Conservation (phyloP, 768 basidiomycete species). For the Trametes elegans region DNA sequence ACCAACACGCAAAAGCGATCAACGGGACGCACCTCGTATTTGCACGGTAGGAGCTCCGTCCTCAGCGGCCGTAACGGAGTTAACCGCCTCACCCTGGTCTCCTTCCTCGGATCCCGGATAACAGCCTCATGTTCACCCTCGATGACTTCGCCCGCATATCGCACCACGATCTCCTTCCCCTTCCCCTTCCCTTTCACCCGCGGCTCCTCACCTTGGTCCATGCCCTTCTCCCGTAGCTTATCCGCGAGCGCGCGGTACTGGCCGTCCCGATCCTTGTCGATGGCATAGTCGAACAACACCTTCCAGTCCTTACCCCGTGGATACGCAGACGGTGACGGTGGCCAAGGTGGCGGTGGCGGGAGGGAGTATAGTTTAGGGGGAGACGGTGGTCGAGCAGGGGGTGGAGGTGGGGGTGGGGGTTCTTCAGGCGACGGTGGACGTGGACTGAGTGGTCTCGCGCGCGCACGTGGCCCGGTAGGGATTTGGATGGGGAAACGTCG, state of each 20-base stretch:
- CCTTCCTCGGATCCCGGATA: conserved; percentile 55
- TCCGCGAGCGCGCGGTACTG: conserved; percentile 41
- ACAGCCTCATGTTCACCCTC: conserved; percentile 41
- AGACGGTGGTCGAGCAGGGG: conserved; percentile 29
- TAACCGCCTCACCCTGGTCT: conserved; percentile 32
- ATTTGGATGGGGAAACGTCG: conserved; percentile 22
- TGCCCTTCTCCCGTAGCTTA: conserved; percentile 34
- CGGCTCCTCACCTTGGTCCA: conserved; percentile 30
- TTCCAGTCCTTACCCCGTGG: conserved; percentile 52
- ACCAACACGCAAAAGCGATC: not conserved
- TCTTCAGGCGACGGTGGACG: conserved; percentile 13
- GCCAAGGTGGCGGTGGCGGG: conserved; percentile 51
- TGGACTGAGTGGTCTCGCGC: not conserved
- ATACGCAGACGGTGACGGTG: conserved; percentile 49
- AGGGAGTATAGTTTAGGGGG: conserved; percentile 39
- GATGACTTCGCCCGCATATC: conserved; percentile 57
- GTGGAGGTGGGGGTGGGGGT: conserved; percentile 16
- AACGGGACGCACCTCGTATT: conserved; percentile 53
- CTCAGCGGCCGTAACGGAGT: conserved; percentile 30
- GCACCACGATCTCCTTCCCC: conserved; percentile 53
- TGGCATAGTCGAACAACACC: conserved; percentile 59
- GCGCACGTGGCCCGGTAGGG: conserved; percentile 10
- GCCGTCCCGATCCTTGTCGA: conserved; percentile 46
- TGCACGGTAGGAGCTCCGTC: conserved; percentile 42
- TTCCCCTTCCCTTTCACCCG: conserved; percentile 63